Base-by-base conservation (phyloP, 495 filamentous ascomycete genomes). In the Penicillium waksmanii region DNA sequence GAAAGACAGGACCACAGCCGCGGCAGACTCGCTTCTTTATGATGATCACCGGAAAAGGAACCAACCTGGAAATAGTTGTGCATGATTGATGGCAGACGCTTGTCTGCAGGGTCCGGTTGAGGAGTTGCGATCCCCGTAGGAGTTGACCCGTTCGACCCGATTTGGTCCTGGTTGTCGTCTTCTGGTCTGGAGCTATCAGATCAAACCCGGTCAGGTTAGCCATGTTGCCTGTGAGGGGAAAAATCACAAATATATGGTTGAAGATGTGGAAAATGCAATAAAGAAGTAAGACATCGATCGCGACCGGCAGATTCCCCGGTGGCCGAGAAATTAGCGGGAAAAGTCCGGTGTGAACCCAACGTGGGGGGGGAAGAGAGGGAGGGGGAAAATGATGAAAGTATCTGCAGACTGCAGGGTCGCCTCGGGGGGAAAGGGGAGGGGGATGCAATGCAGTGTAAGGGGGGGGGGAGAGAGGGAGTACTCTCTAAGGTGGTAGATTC, bases 31-130 rank as follows among this genome's bases (percentile, higher is more conserved):
- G 75, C 72, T 75, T 70, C 72, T 75, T 70, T 76, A 73, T 75
- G 27, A 31, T 9, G 27, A 31, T 31, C 76, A 78, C 75, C 78
- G 78, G 75, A 82, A 67, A 71, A 79, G 77, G 74, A 82, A 96
- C 93, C 84, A 94, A 97, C 93, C 93, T 97, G 93, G 79, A 89
- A 89, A 84, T 95, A 96, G 82, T 91, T 96, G 81, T 87, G 93
- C 82, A 92, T 87, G 74, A 96, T 92, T 67, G 91, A 90, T 47
- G 93, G 93, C 68, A 93, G 80, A 71, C 93, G 89, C 74, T 95
- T 96, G 77, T 97, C 93, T 44, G 87, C 86, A 51, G 84, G 88
- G 76, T 97, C 92, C 38, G 93, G 93, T 63, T 90, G 89, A 38
- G 93, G 93, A 40, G 93, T 97, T 44, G 89, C 86, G 65, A 93